A percentile compares a stretch with the other conserved stretches of the same genome.
Evolutionary conservation across 202 grass and related monocot genomes (phyloP).

Genomic region (Zizania palustris): DNA sequence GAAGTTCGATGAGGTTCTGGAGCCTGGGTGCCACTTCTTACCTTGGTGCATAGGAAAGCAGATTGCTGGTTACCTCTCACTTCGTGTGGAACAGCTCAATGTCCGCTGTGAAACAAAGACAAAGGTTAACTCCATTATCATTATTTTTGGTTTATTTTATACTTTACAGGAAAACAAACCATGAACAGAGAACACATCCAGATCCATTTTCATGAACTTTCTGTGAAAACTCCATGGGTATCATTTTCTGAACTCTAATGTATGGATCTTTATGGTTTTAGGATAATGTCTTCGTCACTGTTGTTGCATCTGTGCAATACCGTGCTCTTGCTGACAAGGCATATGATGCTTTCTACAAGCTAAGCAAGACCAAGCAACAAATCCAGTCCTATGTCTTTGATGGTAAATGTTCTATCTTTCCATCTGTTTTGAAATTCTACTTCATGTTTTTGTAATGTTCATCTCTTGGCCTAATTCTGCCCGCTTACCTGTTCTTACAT

Average conservation of each 20-base stretch:
- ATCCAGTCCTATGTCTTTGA: slow-evolving; percentile 83
- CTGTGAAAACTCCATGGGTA: background rate
- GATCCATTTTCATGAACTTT: background rate
- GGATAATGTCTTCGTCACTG: slow-evolving; percentile 86
- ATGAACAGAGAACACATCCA: background rate
- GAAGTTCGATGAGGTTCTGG: slow-evolving; percentile 69
- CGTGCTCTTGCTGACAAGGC: slow-evolving; percentile 61
- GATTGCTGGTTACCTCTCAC: slow-evolving; percentile 74
- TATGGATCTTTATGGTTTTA: slow-evolving; percentile 38
- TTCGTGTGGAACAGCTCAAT: slow-evolving; percentile 79
- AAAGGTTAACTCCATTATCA: slow-evolving; percentile 50
- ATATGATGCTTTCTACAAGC: slow-evolving; percentile 68
- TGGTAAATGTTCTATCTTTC: slow-evolving; percentile 35
- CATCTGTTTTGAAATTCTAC: background rate
- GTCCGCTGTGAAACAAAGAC: slow-evolving; percentile 94
- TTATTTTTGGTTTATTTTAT: background rate
- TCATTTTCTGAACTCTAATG: slow-evolving; percentile 32
- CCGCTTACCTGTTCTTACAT: background rate
- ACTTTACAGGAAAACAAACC: background rate
- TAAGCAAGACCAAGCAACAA: slow-evolving; percentile 65
- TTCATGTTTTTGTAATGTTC: background rate
- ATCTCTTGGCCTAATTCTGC: background rate
- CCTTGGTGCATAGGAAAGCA: slow-evolving; percentile 79
- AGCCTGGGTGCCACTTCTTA: slow-evolving; percentile 77
- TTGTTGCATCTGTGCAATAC: slow-evolving; percentile 80